phyloP scores from a whole-genome alignment of 1,284 basidiomycete species.

The Ceratobasidium papillatum region DNA sequence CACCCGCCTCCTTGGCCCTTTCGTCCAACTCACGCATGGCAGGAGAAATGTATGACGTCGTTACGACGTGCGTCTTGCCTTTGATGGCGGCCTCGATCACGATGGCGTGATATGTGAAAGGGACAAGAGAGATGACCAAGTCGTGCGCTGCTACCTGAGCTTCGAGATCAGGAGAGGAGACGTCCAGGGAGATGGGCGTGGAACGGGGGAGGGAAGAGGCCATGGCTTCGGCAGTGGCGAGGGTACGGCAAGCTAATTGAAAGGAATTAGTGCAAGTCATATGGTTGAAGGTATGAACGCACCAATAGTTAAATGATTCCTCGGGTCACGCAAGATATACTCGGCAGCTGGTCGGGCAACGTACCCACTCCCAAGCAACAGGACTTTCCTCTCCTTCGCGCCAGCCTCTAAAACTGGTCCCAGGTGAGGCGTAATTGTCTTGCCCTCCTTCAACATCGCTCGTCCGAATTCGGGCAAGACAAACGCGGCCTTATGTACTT shows the following conservation, averaged over 20 bases:
- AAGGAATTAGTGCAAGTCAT: conserved; percentile 11
- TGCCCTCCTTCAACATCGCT: conserved; percentile 74
- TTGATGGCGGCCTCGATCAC: conserved; percentile 97
- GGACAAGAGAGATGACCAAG: conserved; percentile 95
- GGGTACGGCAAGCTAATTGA: conserved; percentile 80
- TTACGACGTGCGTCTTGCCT: conserved; percentile 94
- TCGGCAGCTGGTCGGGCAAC: conserved; percentile 95
- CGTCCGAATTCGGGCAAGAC: conserved; percentile 92
- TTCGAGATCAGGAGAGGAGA: conserved; percentile 78
- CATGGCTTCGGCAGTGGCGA: conserved; percentile 76
- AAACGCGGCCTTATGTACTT: conserved; percentile 87
- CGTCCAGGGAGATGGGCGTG: conserved; percentile 84
- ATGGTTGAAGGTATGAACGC: conserved; percentile 39
- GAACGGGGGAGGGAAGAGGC: conserved; percentile 74
- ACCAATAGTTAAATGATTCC: conserved; percentile 88
- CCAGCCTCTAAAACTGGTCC: conserved; percentile 61
- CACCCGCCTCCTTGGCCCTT: conserved; percentile 87
- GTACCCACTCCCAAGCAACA: conserved; percentile 94
- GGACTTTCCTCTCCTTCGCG: conserved; percentile 70
- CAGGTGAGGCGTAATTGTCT: conserved; percentile 73
- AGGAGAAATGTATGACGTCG: conserved; percentile 92
- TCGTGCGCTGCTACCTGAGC: conserved; percentile 85
- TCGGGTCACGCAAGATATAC: conserved; percentile 85
- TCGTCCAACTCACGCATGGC: conserved; percentile 90
- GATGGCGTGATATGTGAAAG: conserved; percentile 90